These are phyloP conservation scores for Anthracocystis setariae DNA, from an alignment of 1,284 basidiomycete genomes.

Conservation along the genomic window DNA sequence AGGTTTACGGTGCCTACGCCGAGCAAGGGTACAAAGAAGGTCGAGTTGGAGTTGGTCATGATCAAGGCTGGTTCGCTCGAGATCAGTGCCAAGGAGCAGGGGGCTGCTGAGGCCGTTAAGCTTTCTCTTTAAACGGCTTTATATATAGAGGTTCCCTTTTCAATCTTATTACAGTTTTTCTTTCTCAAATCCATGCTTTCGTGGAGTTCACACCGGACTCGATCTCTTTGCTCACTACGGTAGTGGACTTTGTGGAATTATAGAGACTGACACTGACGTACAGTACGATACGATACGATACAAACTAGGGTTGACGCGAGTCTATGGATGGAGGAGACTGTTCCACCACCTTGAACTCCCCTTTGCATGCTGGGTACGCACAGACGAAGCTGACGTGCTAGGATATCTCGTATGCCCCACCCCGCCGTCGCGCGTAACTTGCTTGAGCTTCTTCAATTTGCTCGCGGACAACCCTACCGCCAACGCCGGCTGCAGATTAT, in stretches of 20 bases:
- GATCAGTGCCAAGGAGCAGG: conserved; percentile 35
- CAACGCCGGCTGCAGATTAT: conserved; percentile 29
- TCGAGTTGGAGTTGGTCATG: conserved; percentile 39
- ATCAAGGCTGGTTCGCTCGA: conserved; percentile 28
- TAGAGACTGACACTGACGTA: no score
- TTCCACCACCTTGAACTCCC: conserved; percentile 28
- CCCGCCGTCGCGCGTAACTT: background rate
- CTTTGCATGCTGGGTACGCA: conserved; percentile 8
- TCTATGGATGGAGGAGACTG: conserved; percentile 12
- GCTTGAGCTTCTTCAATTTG: conserved; percentile 17
- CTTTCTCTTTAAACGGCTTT: conserved; percentile 13
- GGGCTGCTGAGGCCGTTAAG: conserved; percentile 20
- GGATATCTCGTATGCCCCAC: background rate
- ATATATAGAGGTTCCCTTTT: background rate
- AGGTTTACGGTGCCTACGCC: conserved; percentile 47
- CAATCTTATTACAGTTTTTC: background rate
- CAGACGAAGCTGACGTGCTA: background rate
- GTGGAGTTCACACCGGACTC: no score
- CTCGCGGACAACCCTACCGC: conserved; percentile 7
- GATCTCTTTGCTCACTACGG: no score
- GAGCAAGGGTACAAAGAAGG: conserved; percentile 28
- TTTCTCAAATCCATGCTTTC: no score
- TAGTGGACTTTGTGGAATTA: no score
- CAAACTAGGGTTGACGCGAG: background rate
- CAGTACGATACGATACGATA: background rate